Conservation (phyloP, 139 green algal genomes). For the Chlamydomonas incerta region DNA sequence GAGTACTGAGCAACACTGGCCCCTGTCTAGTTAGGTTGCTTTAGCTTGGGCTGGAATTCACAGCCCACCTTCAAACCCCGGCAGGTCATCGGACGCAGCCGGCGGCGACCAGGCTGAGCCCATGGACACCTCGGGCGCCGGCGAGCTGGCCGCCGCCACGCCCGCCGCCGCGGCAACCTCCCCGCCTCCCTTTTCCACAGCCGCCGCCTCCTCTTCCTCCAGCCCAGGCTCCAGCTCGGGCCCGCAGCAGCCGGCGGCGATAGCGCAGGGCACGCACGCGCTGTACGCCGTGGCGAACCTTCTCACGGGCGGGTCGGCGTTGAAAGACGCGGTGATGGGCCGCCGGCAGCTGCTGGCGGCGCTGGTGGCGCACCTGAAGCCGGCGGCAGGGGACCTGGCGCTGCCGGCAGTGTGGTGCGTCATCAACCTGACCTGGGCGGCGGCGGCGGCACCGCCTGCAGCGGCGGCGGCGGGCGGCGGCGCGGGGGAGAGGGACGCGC, state of each 20-base stretch:
- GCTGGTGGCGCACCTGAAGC: neutral
- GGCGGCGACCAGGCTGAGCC: neutral
- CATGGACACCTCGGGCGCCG: no score
- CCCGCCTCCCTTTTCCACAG: no score
- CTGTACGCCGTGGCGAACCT: conserved; percentile 60
- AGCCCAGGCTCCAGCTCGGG: neutral
- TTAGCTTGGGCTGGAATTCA: no score
- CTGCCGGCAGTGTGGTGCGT: conserved; percentile 61
- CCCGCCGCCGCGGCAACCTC: no score
- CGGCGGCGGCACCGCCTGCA: neutral
- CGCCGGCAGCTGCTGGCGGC: conserved; percentile 45
- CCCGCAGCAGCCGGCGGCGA: neutral
- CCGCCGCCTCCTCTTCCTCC: neutral
- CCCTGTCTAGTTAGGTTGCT: no score
- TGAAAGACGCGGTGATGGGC: conserved; percentile 52
- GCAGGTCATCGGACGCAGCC: no score
- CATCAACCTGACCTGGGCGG: conserved; percentile 60
- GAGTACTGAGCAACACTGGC: no score
- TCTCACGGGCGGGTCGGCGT: conserved; percentile 37
- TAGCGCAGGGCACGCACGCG: neutral
- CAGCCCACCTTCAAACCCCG: no score
- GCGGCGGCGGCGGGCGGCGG: neutral
- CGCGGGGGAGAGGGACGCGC: neutral
- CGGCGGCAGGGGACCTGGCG: conserved; percentile 17
- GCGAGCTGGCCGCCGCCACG: no score